phyloP scores from a whole-genome alignment of 805 yeast species.

The Candida quercuum region DNA sequence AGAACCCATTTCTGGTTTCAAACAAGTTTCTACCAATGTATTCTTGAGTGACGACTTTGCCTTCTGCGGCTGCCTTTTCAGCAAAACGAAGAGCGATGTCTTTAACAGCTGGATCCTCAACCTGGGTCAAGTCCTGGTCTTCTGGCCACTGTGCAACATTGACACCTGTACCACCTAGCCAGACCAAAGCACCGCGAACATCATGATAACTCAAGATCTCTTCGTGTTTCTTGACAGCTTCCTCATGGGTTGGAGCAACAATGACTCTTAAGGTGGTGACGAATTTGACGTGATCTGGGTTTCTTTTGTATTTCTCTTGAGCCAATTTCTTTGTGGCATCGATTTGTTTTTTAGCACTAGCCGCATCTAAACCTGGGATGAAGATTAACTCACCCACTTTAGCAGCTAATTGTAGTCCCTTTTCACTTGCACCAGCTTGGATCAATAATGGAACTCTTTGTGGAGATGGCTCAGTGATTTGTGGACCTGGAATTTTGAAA shows the following conservation, averaged over 20 bases:
- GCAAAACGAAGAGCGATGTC: slow-evolving; percentile 15
- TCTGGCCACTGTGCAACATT: slow-evolving; percentile 28
- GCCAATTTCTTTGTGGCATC: slow-evolving; percentile 28
- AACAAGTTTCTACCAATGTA: slow-evolving; percentile 8
- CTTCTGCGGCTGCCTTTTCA: slow-evolving; percentile 8
- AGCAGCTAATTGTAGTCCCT: slow-evolving; percentile 36
- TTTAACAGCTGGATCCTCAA: slow-evolving; percentile 9
- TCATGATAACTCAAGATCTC: slow-evolving; percentile 27
- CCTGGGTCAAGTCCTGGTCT: slow-evolving; percentile 26
- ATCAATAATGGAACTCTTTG: slow-evolving; percentile 38
- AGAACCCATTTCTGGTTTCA: slow-evolving; percentile 34
- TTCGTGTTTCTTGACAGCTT: slow-evolving; percentile 27
- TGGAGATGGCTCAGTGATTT: slow-evolving; percentile 35
- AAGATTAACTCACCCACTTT: slow-evolving; percentile 37
- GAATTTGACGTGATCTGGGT: slow-evolving; percentile 33
- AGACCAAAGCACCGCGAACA: slow-evolving; percentile 13
- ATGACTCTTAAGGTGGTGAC: slow-evolving; percentile 30
- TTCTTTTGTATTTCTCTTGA: slow-evolving; percentile 27
- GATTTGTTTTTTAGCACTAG: slow-evolving; percentile 24
- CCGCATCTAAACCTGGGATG: slow-evolving; percentile 29
- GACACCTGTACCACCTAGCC: slow-evolving; percentile 37
- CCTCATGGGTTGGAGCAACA: slow-evolving; percentile 31
- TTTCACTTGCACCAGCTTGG: slow-evolving; percentile 36
- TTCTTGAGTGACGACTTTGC: slow-evolving; percentile 22
- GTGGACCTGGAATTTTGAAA: slow-evolving; percentile 36